Percentiles rank a stretch among this genome's conserved stretches.
These are phyloP conservation scores for Pyrenula aspistea DNA, from an alignment of 495 filamentous ascomycete species.

Conservation along the genomic window DNA sequence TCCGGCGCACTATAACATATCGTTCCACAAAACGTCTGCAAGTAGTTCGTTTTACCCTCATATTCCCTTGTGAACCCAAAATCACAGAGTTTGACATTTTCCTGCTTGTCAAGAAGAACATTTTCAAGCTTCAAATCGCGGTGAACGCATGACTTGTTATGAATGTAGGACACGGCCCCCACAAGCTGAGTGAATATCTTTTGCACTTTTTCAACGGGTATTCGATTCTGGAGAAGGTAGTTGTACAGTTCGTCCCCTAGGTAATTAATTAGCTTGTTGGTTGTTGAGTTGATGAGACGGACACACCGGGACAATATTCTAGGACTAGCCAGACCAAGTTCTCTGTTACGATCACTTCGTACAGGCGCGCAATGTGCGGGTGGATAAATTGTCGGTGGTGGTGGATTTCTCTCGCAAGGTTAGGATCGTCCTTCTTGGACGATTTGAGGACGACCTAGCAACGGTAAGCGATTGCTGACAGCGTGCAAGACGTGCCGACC, in stretches of 20 bases:
- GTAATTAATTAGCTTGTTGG: slow-evolving; percentile 4
- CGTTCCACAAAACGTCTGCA: slow-evolving; percentile 96
- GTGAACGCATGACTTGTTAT: slow-evolving; percentile 91
- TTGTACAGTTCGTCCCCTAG: slow-evolving; percentile 94
- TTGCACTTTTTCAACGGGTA: slow-evolving; percentile 82
- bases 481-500: slow-evolving; percentile 34
- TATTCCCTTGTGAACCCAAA: slow-evolving; percentile 98
- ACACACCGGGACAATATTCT: slow-evolving; percentile 89
- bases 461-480: slow-evolving; percentile 3
- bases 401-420: slow-evolving; percentile 93
- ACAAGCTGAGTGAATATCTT: slow-evolving; percentile 93
- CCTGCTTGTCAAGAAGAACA: slow-evolving; percentile 90
- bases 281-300: not conserved
- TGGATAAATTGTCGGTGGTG: slow-evolving; percentile 97
- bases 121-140: slow-evolving; percentile 96
- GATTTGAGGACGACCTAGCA: slow-evolving; percentile 90
- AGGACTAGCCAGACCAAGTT: slow-evolving; percentile 88
- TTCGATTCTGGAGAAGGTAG: slow-evolving; percentile 77
- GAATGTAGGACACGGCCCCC: slow-evolving; percentile 90
- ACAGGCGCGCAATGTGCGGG: slow-evolving; percentile 90
- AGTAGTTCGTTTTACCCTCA: slow-evolving; percentile 84
- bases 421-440: slow-evolving; percentile 88
- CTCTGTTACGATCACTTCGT: slow-evolving; percentile 97
- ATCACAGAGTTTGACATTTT: slow-evolving; percentile 97
- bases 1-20: slow-evolving; percentile 96